Evolutionary conservation across 2,329 filamentous ascomycete species (phyloP).

Genomic region (Ascochyta clinopodiicola): DNA sequence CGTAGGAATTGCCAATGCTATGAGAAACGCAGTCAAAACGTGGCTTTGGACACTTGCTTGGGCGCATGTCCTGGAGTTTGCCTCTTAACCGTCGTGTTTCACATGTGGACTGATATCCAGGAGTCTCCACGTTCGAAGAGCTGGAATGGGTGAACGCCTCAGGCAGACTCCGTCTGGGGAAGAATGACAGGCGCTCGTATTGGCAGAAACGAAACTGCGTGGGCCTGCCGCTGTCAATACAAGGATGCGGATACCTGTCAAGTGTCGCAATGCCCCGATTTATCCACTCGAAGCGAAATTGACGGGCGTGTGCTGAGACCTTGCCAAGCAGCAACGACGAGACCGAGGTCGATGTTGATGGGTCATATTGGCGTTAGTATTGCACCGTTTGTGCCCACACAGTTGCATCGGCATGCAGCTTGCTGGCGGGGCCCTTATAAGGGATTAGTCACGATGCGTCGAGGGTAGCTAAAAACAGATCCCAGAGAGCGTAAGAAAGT

Average conservation of each 20-base stretch:
- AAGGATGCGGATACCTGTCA: constrained; percentile 18
- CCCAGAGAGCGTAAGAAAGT: neutral
- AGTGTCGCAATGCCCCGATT: constrained; percentile 8
- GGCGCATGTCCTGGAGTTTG: constrained; percentile 4
- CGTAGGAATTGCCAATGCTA: neutral
- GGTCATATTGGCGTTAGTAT: neutral
- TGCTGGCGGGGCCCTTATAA: constrained; percentile 2
- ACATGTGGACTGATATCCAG: constrained; percentile 22
- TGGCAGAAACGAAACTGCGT: neutral
- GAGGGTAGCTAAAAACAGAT: neutral
- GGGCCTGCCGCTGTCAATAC: neutral
- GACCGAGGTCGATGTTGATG: neutral
- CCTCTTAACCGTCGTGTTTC: constrained; percentile 11
- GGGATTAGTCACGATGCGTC: neutral
- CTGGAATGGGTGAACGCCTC: constrained; percentile 17
- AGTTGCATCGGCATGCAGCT: constrained; percentile 8
- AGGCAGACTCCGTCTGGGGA: constrained; percentile 16
- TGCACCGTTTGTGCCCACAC: constrained; percentile 1
- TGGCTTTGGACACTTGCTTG: constrained; percentile 12
- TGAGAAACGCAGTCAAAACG: constrained; percentile 19
- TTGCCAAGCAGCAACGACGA: constrained; percentile 17
- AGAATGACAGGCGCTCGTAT: constrained; percentile 3
- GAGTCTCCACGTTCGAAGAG: constrained; percentile 14
- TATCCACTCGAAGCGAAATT: neutral
- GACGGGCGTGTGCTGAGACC: constrained; percentile 2